These are phyloP conservation scores for Aspergillus biplanus DNA, from an alignment of 495 filamentous ascomycete genomes.

Conservation along the genomic window DNA sequence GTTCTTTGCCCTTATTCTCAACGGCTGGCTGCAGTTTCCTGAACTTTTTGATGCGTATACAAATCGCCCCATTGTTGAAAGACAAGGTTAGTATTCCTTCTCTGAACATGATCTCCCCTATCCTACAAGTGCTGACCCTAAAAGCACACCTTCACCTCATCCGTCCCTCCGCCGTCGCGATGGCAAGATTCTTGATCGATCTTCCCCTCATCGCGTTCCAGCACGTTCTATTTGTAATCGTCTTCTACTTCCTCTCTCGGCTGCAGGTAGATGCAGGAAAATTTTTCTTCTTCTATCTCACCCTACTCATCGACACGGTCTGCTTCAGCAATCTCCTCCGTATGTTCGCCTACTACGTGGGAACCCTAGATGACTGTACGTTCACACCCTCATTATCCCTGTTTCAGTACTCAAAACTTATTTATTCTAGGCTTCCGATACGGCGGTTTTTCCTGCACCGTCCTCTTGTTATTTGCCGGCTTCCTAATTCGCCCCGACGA, in stretches of 20 bases:
- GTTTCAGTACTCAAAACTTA: not conserved
- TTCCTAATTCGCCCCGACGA: slow-evolving; percentile 62
- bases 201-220: slow-evolving; percentile 8
- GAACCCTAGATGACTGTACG: slow-evolving; percentile 9
- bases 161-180: slow-evolving; percentile 5
- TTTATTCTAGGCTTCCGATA: slow-evolving; percentile 3
- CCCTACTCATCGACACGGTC: slow-evolving; percentile 8
- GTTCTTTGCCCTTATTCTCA: slow-evolving; percentile 75
- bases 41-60: slow-evolving; percentile 71
- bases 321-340: slow-evolving; percentile 15
- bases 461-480: slow-evolving; percentile 60
- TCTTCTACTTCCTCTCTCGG: slow-evolving; percentile 2
- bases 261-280: slow-evolving; percentile 8
- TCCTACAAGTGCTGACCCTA: not conserved
- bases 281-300: slow-evolving; percentile 16
- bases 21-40: slow-evolving; percentile 69
- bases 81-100: slow-evolving; percentile 10
- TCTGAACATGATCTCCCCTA: too few species aligned
- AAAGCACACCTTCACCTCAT: slow-evolving; percentile 7
- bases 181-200: slow-evolving; percentile 7
- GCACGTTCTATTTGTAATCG: slow-evolving; percentile 5
- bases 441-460: slow-evolving; percentile 43
- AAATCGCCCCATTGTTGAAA: slow-evolving; percentile 58
- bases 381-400: not conserved
- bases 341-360: slow-evolving; percentile 13